These are phyloP conservation scores for Aspergillus sp. DNA, from an alignment of 2,329 filamentous ascomycete genomes.

Conservation along the genomic window DNA sequence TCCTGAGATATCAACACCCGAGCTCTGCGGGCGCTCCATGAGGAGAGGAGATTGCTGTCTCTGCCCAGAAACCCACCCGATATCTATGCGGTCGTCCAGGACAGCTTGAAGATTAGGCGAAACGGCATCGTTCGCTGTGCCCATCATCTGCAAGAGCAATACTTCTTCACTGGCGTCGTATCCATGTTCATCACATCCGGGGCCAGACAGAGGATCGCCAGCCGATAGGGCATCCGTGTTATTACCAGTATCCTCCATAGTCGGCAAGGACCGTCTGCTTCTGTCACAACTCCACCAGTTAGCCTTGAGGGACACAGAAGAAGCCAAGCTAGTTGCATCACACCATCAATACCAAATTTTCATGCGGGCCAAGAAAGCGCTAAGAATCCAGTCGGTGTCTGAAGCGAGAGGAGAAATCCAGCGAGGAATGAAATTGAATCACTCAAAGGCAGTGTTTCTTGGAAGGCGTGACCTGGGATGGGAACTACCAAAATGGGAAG, in stretches of 20 bases:
- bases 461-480: neutral
- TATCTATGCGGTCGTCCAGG: constrained; percentile 16
- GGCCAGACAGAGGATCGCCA: neutral
- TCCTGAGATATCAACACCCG: constrained; percentile 25
- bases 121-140: constrained; percentile 13
- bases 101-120: constrained; percentile 17
- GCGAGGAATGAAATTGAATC: neutral
- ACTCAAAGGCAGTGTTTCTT: neutral
- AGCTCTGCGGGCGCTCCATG: constrained; percentile 33
- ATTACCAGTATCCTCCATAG: neutral
- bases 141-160: constrained; percentile 19
- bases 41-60: constrained; percentile 20
- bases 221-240: neutral
- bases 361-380: neutral
- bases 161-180: constrained; percentile 21
- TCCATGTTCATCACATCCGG: neutral
- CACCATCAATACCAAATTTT: neutral
- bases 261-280: too few relatives aligned
- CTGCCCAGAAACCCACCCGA: constrained; percentile 5
- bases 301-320: neutral
- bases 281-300: neutral
- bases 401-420: neutral
- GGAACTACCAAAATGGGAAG: neutral
- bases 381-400: neutral
- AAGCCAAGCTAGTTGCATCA: neutral